These are phyloP conservation scores for Uronychia binucleata DNA, from an alignment of 73 alveolate species.

Conservation along the genomic window DNA sequence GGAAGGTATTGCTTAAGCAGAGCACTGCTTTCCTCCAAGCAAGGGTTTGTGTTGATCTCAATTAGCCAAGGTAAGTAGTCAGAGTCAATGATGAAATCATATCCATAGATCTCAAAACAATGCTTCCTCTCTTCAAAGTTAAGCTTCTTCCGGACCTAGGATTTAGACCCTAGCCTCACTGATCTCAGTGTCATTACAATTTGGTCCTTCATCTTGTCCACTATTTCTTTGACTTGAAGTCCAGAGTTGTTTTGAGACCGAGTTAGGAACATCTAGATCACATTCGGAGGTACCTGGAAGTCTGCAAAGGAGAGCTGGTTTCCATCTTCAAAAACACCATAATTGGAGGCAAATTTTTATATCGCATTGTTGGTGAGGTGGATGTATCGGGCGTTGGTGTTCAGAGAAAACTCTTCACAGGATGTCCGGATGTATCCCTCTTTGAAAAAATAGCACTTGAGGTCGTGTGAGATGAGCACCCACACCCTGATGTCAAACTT, in stretches of 20 bases:
- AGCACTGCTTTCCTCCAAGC: slow-evolving; percentile 89
- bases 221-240: neutral
- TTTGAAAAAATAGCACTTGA: slow-evolving; percentile 46
- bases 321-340: slow-evolving; percentile 75
- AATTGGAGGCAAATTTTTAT: slow-evolving; percentile 80
- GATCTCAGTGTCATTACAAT: slow-evolving; percentile 10
- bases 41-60: slow-evolving; percentile 95
- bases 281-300: slow-evolving; percentile 87
- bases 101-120: slow-evolving; percentile 53
- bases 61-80: slow-evolving; percentile 82
- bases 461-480: slow-evolving; percentile 51
- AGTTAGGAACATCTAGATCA: no score
- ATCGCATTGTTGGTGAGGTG: slow-evolving; percentile 96
- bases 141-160: slow-evolving; percentile 1
- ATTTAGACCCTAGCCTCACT: slow-evolving; percentile 5
- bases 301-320: slow-evolving; percentile 71
- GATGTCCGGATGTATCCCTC: slow-evolving; percentile 40
- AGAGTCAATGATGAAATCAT: slow-evolving; percentile 42
- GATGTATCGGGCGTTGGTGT: slow-evolving; percentile 65
- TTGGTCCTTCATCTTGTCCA: slow-evolving; percentile 27
- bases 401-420: slow-evolving; percentile 50
- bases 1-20: slow-evolving; percentile 78
- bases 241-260: slow-evolving; percentile 6
- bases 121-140: slow-evolving; percentile 16
- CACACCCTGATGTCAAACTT: slow-evolving; percentile 73